Percentiles rank a stretch among this genome's conserved stretches.
Evolutionary conservation across 2,329 filamentous ascomycete genomes (phyloP).

Genomic region (Davidsoniella virescens): DNA sequence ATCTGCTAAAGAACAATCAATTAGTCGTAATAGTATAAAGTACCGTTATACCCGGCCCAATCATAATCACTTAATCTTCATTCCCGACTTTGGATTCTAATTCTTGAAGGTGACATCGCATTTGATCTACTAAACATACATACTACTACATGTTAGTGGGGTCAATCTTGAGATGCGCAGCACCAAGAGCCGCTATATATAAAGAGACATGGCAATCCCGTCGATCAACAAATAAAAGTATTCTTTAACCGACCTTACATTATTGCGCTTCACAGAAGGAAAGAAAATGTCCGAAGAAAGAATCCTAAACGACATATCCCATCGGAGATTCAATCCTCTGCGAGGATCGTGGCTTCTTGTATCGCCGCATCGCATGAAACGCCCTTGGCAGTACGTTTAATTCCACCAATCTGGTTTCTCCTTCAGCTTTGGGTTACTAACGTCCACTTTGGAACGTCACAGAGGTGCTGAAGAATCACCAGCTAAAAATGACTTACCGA

Average conservation of each 20-base stretch:
- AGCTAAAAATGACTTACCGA: conserved; percentile 51
- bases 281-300: conserved; percentile 45
- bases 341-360: conserved; percentile 85
- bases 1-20: no score
- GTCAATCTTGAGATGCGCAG: not conserved
- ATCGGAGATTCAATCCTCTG: conserved; percentile 83
- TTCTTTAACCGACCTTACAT: not conserved
- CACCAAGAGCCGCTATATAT: not conserved
- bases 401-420: not conserved
- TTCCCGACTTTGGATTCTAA: no score
- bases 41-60: no score
- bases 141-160: not conserved
- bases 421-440: not conserved
- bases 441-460: not conserved
- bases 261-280: no score
- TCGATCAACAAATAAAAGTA: not conserved
- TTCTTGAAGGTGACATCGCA: no score
- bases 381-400: conserved; percentile 79
- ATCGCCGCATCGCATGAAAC: conserved; percentile 88
- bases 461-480: conserved; percentile 67
- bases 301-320: conserved; percentile 88
- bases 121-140: no score
- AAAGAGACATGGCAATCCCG: not conserved
- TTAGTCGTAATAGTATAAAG: no score
- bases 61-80: no score